These are phyloP conservation scores for Trypanosoma cruzi DNA, from an alignment of 208 protist species.

Conservation along the genomic window DNA sequence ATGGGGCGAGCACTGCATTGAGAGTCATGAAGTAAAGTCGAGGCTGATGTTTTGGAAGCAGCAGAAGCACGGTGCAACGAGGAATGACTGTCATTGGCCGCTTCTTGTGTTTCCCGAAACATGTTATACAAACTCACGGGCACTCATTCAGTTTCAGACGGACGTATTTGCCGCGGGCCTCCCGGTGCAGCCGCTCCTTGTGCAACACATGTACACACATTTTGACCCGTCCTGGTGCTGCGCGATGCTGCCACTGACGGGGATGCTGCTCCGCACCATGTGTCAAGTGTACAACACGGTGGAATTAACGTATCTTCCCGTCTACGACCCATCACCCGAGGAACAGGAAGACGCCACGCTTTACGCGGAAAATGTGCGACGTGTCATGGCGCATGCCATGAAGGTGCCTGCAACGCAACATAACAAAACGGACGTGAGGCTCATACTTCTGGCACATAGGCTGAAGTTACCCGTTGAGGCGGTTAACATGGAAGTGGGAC, in stretches of 20 bases:
- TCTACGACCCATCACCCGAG: slow-evolving; percentile 28
- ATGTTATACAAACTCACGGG: slow-evolving; percentile 47
- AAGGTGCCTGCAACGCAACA: slow-evolving; percentile 28
- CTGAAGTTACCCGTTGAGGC: slow-evolving; percentile 12
- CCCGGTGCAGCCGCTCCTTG: slow-evolving; percentile 54
- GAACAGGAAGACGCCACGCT: slow-evolving; percentile 33
- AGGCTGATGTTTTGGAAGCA: neutral
- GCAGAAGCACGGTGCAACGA: neutral
- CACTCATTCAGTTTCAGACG: slow-evolving; percentile 47
- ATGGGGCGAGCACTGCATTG: neutral
- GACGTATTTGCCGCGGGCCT: slow-evolving; percentile 44
- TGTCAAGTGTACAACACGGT: slow-evolving; percentile 32
- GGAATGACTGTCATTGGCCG: slow-evolving; percentile 8
- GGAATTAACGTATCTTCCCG: slow-evolving; percentile 38
- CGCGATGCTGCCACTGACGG: neutral
- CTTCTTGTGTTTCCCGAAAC: slow-evolving; percentile 62
- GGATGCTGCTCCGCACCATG: slow-evolving; percentile 29
- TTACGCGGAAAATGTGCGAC: slow-evolving; percentile 34
- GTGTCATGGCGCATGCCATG: slow-evolving; percentile 24
- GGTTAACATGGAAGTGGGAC: slow-evolving; percentile 17
- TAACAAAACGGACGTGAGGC: slow-evolving; percentile 10
- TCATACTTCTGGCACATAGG: neutral
- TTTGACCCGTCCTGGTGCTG: slow-evolving; percentile 38
- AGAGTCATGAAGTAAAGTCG: neutral
- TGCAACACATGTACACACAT: slow-evolving; percentile 35